These are phyloP conservation scores for Aspergillus biplanus DNA, from an alignment of 495 filamentous ascomycete species.

Conservation along the genomic window DNA sequence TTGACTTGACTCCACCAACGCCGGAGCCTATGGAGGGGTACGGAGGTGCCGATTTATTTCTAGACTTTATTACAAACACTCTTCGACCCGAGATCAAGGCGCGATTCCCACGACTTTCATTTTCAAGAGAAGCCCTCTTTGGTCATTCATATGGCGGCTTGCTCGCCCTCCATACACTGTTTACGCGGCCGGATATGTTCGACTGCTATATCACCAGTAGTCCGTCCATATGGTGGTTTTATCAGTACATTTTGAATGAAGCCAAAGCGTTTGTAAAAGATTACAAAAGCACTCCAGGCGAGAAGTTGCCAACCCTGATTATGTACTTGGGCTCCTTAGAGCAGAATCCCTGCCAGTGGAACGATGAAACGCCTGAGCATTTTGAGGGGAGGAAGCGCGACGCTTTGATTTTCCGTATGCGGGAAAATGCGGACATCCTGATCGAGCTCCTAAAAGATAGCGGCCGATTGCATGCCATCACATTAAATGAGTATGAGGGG, in stretches of 20 bases:
- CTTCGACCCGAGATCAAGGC: constrained; percentile 26
- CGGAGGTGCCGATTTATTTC: constrained; percentile 29
- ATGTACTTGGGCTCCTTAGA: constrained; percentile 31
- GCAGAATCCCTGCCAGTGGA: constrained; percentile 45
- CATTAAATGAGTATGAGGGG: constrained; percentile 35
- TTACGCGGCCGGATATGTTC: constrained; percentile 28
- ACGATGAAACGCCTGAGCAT: constrained; percentile 30
- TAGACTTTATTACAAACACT: constrained; percentile 29
- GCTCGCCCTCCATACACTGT: constrained; percentile 31
- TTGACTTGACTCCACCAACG: constrained; percentile 30
- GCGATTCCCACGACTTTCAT: constrained; percentile 19
- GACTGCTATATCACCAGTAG: constrained; percentile 31
- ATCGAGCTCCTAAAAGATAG: constrained; percentile 14
- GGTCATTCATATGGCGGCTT: constrained; percentile 35
- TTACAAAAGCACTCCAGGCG: neutral
- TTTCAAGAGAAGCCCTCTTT: constrained; percentile 27
- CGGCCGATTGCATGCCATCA: constrained; percentile 38
- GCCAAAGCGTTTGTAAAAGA: constrained; percentile 23
- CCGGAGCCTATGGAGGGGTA: constrained; percentile 16
- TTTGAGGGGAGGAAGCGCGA: constrained; percentile 49
- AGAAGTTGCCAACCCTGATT: constrained; percentile 22
- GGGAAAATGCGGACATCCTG: constrained; percentile 42
- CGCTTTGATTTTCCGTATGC: constrained; percentile 45
- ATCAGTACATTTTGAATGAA: constrained; percentile 22
- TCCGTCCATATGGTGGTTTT: constrained; percentile 36